Percentiles rank a stretch among this genome's conserved stretches.
Evolutionary conservation across 2,329 filamentous ascomycete species (phyloP).

Genomic region (Colletotrichum tropicale): DNA sequence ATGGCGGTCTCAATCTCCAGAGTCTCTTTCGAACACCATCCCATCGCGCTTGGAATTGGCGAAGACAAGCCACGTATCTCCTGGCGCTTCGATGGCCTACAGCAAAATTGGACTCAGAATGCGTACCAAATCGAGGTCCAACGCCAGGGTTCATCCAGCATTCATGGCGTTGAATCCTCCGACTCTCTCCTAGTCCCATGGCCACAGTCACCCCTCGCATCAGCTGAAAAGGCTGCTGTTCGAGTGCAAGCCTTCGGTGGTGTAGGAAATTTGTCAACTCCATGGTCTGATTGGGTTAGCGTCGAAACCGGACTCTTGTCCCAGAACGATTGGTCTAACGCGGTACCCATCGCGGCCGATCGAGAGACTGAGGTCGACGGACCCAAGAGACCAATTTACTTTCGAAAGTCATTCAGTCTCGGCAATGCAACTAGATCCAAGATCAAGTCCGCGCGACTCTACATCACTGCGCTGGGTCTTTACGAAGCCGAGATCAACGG

Average conservation of each 20-base stretch:
- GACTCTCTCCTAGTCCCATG: constrained; percentile 47
- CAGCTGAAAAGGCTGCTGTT: constrained; percentile 34
- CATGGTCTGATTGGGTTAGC: constrained; percentile 30
- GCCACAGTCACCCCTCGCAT: constrained; percentile 38
- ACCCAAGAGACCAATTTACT: constrained; percentile 29
- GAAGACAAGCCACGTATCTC: constrained; percentile 48
- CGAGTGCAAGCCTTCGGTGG: constrained; percentile 36
- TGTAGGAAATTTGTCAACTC: constrained; percentile 21
- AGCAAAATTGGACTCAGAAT: constrained; percentile 44
- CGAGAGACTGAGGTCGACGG: constrained; percentile 28
- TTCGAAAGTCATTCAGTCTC: constrained; percentile 19
- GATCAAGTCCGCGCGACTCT: constrained; percentile 41
- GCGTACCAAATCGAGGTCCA: constrained; percentile 48
- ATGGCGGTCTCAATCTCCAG: neutral
- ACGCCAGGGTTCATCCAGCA: constrained; percentile 13
- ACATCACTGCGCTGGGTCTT: constrained; percentile 50
- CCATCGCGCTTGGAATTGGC: constrained; percentile 44
- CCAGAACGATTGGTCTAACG: constrained; percentile 32
- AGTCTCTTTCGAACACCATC: constrained; percentile 47
- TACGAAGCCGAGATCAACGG: constrained; percentile 55
- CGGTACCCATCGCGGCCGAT: constrained; percentile 30
- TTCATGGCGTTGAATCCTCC: constrained; percentile 33
- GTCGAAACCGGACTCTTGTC: constrained; percentile 39
- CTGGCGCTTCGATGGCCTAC: constrained; percentile 46
- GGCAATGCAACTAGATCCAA: constrained; percentile 21